phyloP scores from a whole-genome alignment of 495 filamentous ascomycete species.

The Hypoxylon trugodes region DNA sequence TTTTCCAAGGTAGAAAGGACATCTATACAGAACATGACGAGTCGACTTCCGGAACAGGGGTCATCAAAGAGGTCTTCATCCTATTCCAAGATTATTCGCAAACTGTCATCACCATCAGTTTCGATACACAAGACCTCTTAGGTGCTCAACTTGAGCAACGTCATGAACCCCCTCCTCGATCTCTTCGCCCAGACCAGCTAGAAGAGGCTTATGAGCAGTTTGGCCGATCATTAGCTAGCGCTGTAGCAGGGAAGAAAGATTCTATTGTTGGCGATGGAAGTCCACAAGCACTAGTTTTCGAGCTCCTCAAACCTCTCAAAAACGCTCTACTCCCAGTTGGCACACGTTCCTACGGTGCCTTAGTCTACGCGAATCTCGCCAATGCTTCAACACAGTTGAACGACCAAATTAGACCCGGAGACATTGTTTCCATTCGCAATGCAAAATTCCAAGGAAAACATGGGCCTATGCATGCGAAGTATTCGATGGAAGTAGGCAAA shows the following conservation, averaged over 20 bases:
- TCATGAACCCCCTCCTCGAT: conserved; percentile 84
- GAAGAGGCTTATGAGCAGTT: conserved; percentile 82
- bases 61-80: conserved; percentile 83
- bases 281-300: conserved; percentile 75
- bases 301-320: conserved; percentile 76
- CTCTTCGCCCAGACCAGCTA: conserved; percentile 90
- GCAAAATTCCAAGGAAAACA: conserved; percentile 96
- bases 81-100: conserved; percentile 96
- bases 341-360: conserved; percentile 85
- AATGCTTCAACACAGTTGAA: conserved; percentile 89
- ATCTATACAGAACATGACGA: conserved; percentile 86
- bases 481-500: conserved; percentile 85
- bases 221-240: conserved; percentile 76
- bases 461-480: conserved; percentile 94
- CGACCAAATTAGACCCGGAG: conserved; percentile 93
- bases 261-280: conserved; percentile 84
- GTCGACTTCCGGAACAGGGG: conserved; percentile 66
- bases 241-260: conserved; percentile 73
- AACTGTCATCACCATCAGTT: conserved; percentile 83
- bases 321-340: conserved; percentile 84
- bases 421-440: conserved; percentile 93
- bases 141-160: conserved; percentile 82
- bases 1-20: conserved; percentile 83
- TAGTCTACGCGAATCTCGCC: conserved; percentile 92
- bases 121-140: conserved; percentile 75